These are phyloP conservation scores for Talaromyces piceae DNA, from an alignment of 2,329 filamentous ascomycete genomes.

Conservation along the genomic window DNA sequence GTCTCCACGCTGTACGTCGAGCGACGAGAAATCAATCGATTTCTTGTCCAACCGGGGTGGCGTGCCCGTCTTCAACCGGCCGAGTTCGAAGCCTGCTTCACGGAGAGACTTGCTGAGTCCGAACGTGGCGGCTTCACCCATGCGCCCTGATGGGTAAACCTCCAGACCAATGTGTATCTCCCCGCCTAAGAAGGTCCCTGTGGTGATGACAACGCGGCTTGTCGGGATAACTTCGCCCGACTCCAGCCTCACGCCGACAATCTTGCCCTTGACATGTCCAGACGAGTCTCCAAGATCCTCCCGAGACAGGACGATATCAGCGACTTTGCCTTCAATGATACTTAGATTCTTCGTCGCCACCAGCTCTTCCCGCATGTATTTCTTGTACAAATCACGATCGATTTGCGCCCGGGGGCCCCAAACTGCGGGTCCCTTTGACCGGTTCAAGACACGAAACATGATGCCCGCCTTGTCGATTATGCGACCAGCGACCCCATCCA, in stretches of 20 bases:
- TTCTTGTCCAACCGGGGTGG: constrained; percentile 76
- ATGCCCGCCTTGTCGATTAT: constrained; percentile 90
- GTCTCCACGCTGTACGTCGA: constrained; percentile 73
- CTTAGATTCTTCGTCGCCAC: constrained; percentile 67
- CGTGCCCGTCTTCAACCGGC: constrained; percentile 90
- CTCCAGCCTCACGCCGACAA: constrained; percentile 78
- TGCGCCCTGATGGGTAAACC: constrained; percentile 75
- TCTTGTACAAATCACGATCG: constrained; percentile 80
- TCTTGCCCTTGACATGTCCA: constrained; percentile 56
- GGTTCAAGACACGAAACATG: constrained; percentile 87
- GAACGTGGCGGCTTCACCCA: constrained; percentile 89
- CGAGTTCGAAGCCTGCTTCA: constrained; percentile 81
- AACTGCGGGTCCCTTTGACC: constrained; percentile 84
- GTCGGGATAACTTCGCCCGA: constrained; percentile 78
- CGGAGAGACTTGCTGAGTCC: constrained; percentile 84
- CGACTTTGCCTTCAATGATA: constrained; percentile 78
- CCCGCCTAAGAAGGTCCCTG: constrained; percentile 87
- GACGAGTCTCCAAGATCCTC: constrained; percentile 39
- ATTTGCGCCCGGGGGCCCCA: constrained; percentile 98
- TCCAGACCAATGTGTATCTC: constrained; percentile 94
- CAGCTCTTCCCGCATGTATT: constrained; percentile 84
- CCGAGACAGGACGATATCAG: constrained; percentile 74
- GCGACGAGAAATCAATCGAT: constrained; percentile 67
- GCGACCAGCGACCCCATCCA: constrained; percentile 81
- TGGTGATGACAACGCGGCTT: constrained; percentile 82